A percentile compares a stretch with the other conserved stretches of the same genome.
phyloP scores from a whole-genome alignment of 23 red algal genomes.

The Gracilariopsis chorda region DNA sequence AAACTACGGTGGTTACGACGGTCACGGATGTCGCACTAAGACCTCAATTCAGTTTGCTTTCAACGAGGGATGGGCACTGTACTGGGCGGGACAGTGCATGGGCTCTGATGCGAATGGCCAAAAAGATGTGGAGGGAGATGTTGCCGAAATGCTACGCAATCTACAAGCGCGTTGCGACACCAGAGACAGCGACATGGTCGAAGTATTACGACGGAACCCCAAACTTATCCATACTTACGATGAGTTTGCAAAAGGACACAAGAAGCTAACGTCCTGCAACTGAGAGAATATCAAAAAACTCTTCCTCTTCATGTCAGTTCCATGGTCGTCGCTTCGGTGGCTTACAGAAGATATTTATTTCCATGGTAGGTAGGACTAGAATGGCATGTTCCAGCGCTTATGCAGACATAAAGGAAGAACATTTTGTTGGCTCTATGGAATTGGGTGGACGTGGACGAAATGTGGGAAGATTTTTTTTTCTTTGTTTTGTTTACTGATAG shows the following conservation, averaged over 20 bases:
- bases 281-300: no score
- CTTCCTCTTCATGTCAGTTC: no score
- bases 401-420: no score
- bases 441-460: no score
- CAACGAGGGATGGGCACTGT: conserved; percentile 7
- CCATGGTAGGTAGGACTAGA: no score
- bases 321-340: no score
- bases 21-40: neutral
- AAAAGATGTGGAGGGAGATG: neutral
- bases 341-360: no score
- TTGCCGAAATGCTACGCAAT: neutral
- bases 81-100: neutral
- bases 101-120: neutral
- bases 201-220: neutral
- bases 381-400: no score
- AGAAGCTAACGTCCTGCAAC: no score
- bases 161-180: neutral
- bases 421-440: no score
- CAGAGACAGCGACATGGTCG: neutral
- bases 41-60: conserved; percentile 6
- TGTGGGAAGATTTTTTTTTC: no score
- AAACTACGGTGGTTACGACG: neutral
- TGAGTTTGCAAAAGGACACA: neutral
- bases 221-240: neutral
- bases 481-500: no score